phyloP scores from a whole-genome alignment of 176 grass and related monocot species.

The Ensete glaucum region DNA sequence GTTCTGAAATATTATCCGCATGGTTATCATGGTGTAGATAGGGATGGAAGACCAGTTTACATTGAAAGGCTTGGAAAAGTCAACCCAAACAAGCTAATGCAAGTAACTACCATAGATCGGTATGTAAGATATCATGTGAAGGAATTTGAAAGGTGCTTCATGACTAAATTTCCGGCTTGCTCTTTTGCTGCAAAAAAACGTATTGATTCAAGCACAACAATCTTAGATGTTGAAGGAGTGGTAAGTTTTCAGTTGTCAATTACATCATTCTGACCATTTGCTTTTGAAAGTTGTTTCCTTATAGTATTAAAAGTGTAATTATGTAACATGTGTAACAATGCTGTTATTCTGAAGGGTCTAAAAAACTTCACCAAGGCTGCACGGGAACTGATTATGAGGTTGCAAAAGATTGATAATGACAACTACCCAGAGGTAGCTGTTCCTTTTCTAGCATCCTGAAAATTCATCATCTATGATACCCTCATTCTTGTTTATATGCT shows the following conservation, averaged over 20 bases:
- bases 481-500: background rate
- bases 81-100: conserved; percentile 71
- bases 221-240: conserved; percentile 31
- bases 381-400: conserved; percentile 74
- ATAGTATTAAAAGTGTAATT: background rate
- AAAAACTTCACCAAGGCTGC: conserved; percentile 95
- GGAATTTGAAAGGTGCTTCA: conserved; percentile 25
- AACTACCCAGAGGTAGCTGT: conserved; percentile 84
- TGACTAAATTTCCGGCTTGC: conserved; percentile 22
- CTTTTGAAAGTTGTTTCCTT: background rate
- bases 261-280: background rate
- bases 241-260: conserved; percentile 2
- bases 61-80: conserved; percentile 84
- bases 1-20: conserved; percentile 71
- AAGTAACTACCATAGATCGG: conserved; percentile 83
- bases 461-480: background rate
- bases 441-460: background rate
- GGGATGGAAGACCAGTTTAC: conserved; percentile 88
- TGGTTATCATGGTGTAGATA: conserved; percentile 92
- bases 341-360: conserved; percentile 47
- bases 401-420: conserved; percentile 93
- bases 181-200: conserved; percentile 24
- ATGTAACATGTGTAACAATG: background rate
- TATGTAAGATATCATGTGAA: conserved; percentile 76
- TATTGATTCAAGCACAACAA: conserved; percentile 24